Base-by-base conservation (phyloP, 345 rosid species). In the Kandelia obovata region DNA sequence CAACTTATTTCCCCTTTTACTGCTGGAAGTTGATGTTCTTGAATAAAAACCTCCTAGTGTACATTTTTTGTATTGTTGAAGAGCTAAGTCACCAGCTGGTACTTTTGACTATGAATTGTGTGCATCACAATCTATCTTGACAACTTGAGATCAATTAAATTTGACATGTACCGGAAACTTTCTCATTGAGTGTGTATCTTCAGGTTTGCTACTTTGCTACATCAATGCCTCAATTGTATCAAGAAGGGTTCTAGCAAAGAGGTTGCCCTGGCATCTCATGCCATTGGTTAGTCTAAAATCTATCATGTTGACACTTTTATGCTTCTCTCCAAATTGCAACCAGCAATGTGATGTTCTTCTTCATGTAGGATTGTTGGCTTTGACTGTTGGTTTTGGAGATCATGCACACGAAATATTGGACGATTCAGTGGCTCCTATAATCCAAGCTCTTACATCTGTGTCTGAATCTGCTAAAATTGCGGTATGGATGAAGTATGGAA, bases 181-280 rank as follows among this genome's bases (percentile, higher is more conserved):
- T 31, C 26, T 67, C 11, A 46, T 53, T 58, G 64, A 37, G 27
- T 46, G 23, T 66, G n/a, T 63, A 62, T 3, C 25, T 76, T 23
- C 82, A 94, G 97, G 57, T 92, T 87, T 78, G 96, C 91, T 30
- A 92, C 99, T 65, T 77, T 95, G 70, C 84, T 95, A 53, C 91
- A 92, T 72, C 97, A 80, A 51, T 90, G 93, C 69, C 63, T 87
- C 67, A 77, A 77, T 72, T 92, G 84, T 53, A 72, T 89, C 23
- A 95, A 90, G 76, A 82, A 82, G 75, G 96, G 97, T 52, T 88
- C 97, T 32, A 76, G 71, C 80, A 88, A 75, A 57, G 99, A 92
- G 83, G 79, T 88, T 66, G 69, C 84, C 61, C 81, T 90, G 27
- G 99, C 97, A 32, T 76, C 89, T 56, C 96, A 80, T 74, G 80